These are phyloP conservation scores for Ottelia alismoides DNA, from an alignment of 106 monocot genomes.

Conservation along the genomic window DNA sequence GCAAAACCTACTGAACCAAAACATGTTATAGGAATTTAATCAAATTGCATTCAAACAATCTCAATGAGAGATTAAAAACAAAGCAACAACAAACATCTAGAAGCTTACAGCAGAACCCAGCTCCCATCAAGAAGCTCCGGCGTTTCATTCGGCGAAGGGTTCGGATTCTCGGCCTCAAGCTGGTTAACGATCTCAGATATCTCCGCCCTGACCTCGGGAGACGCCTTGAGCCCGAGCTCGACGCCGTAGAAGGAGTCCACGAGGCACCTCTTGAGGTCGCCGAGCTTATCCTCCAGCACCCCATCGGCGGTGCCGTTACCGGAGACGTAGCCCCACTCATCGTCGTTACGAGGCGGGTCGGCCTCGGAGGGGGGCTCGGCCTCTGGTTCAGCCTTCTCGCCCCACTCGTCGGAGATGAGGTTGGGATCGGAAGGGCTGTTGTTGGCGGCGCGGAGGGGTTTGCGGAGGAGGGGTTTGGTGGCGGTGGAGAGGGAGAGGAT, in stretches of 20 bases:
- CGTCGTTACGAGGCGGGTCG: constrained; percentile 19
- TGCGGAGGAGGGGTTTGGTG: no score
- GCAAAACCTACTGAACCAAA: no score
- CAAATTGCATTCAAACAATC: neutral
- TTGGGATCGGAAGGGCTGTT: no score
- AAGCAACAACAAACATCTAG: neutral
- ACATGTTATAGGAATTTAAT: no score
- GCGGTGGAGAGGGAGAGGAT: no score
- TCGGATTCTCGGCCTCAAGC: constrained; percentile 42
- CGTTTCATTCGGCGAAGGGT: constrained; percentile 21
- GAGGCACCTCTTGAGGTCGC: constrained; percentile 32
- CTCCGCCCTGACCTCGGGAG: constrained; percentile 28
- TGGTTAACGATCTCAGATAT: constrained; percentile 36
- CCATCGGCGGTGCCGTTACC: no score
- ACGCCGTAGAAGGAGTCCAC: constrained; percentile 40
- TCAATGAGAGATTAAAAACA: neutral
- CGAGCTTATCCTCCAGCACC: no score
- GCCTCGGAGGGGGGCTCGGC: constrained; percentile 14
- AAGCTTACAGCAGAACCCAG: constrained; percentile 47
- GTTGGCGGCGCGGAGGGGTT: no score
- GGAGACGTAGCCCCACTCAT: constrained; percentile 27
- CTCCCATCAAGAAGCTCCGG: constrained; percentile 36
- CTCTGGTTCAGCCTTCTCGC: constrained; percentile 24
- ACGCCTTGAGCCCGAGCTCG: constrained; percentile 26
- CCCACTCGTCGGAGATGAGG: constrained; percentile 50